These are phyloP conservation scores for Nemania sp. DNA, from an alignment of 2,329 filamentous ascomycete genomes.

Conservation along the genomic window DNA sequence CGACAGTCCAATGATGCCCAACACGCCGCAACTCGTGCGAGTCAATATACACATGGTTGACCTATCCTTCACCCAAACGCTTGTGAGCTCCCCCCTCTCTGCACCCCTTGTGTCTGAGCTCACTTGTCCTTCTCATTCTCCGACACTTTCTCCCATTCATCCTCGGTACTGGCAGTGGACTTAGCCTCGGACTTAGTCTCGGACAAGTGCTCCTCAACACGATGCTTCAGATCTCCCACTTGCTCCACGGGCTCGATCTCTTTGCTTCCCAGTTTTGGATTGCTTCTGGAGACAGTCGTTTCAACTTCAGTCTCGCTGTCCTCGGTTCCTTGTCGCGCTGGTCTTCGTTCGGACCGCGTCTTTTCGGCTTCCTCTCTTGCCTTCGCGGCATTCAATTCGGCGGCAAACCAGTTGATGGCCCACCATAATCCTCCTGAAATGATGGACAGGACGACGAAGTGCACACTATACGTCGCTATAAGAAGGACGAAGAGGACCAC, in stretches of 20 bases:
- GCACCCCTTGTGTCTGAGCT: neutral
- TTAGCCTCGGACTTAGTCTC: slow-evolving; percentile 59
- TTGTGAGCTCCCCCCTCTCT: neutral
- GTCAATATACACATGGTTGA: slow-evolving; percentile 18
- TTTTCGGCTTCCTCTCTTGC: slow-evolving; percentile 49
- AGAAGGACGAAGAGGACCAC: slow-evolving; percentile 76
- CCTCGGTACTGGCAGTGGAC: slow-evolving; percentile 78
- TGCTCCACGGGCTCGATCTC: slow-evolving; percentile 51
- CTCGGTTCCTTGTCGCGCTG: slow-evolving; percentile 41
- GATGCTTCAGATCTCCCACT: slow-evolving; percentile 55
- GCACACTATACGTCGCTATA: slow-evolving; percentile 80
- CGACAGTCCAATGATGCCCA: slow-evolving; percentile 5
- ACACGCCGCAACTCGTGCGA: neutral
- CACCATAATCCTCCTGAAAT: slow-evolving; percentile 86
- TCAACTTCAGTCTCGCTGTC: slow-evolving; percentile 60
- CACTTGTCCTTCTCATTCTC: slow-evolving; percentile 65
- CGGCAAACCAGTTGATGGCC: slow-evolving; percentile 95
- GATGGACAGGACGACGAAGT: slow-evolving; percentile 81
- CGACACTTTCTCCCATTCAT: slow-evolving; percentile 96
- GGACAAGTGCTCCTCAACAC: slow-evolving; percentile 42
- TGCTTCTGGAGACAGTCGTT: slow-evolving; percentile 38
- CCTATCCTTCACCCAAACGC: slow-evolving; percentile 4
- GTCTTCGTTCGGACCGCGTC: slow-evolving; percentile 44
- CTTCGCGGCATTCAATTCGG: slow-evolving; percentile 60
- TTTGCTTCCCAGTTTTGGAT: slow-evolving; percentile 42